A percentile compares a stretch with the other conserved stretches of the same genome.
Conservation (phyloP, 2,329 filamentous ascomycete genomes). For the Sporothrix globosa region DNA sequence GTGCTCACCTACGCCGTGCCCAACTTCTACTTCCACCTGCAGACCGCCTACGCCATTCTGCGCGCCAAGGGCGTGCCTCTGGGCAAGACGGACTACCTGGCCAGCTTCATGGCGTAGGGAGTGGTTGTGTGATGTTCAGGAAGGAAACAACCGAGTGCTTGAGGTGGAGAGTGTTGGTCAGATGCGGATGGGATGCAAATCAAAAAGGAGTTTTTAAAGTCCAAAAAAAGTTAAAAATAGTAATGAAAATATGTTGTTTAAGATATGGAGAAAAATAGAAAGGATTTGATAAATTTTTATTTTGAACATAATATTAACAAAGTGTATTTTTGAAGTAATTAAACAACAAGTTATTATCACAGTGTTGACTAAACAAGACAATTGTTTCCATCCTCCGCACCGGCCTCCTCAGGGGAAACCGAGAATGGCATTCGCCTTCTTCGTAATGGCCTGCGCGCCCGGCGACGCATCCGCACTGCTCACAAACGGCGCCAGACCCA, state of each 20-base stretch:
- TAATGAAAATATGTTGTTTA: not conserved
- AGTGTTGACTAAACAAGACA: not conserved
- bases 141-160: too few species aligned
- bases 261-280: too few species aligned
- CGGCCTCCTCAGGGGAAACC: constrained; percentile 38
- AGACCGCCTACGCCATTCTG: constrained; percentile 60
- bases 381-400: not conserved
- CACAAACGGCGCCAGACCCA: constrained; percentile 51
- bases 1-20: constrained; percentile 53
- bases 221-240: not conserved
- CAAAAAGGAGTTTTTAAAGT: not conserved
- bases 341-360: too few species aligned
- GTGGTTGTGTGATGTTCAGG: not conserved
- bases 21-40: constrained; percentile 65
- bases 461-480: constrained; percentile 40
- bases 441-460: constrained; percentile 45
- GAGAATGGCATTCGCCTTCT: constrained; percentile 50
- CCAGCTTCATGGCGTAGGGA: constrained; percentile 33
- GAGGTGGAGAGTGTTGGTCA: too few species aligned
- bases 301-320: too few species aligned
- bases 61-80: constrained; percentile 59
- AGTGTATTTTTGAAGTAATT: too few species aligned
- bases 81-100: constrained; percentile 60
- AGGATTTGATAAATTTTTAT: too few species aligned
- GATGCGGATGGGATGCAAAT: too few species aligned